Percentiles rank a stretch among this genome's conserved stretches.
Conservation (phyloP, 2,329 filamentous ascomycete species). For the Verticillium longisporum region DNA sequence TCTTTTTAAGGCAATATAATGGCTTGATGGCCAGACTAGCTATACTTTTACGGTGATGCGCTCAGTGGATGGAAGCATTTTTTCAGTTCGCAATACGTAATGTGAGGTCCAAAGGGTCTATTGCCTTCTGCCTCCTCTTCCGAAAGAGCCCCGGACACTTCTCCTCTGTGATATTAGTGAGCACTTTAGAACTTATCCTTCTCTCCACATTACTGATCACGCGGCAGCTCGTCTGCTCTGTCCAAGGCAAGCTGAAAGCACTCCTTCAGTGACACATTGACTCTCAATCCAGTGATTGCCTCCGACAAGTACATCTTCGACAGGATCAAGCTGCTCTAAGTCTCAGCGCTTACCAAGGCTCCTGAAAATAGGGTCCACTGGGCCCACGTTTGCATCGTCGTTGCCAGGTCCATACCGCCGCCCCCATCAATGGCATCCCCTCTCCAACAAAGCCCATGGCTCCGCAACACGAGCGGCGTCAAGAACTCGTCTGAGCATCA, state of each 20-base stretch:
- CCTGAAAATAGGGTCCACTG: constrained; percentile 23
- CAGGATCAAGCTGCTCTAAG: constrained; percentile 23
- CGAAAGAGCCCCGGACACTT: constrained; percentile 4
- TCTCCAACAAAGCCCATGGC: constrained; percentile 20
- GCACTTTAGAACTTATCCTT: neutral
- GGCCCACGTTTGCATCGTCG: constrained; percentile 23
- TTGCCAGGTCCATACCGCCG: constrained; percentile 6
- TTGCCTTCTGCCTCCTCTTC: no score
- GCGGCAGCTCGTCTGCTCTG: neutral
- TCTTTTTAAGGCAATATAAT: no score
- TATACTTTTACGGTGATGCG: no score
- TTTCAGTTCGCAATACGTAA: no score
- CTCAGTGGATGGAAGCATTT: no score
- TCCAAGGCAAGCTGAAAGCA: neutral
- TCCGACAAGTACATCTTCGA: constrained; percentile 13
- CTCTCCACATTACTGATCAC: neutral
- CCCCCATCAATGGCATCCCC: constrained; percentile 17
- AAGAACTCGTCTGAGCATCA: constrained; percentile 26
- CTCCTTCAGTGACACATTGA: neutral
- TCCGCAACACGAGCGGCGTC: constrained; percentile 21
- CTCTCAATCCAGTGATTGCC: neutral
- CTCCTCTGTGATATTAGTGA: neutral
- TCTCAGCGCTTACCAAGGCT: constrained; percentile 17
- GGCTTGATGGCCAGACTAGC: no score
- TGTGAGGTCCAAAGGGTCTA: no score